These are phyloP conservation scores for Penicillium palitans DNA, from an alignment of 2,329 filamentous ascomycete species.

Conservation along the genomic window DNA sequence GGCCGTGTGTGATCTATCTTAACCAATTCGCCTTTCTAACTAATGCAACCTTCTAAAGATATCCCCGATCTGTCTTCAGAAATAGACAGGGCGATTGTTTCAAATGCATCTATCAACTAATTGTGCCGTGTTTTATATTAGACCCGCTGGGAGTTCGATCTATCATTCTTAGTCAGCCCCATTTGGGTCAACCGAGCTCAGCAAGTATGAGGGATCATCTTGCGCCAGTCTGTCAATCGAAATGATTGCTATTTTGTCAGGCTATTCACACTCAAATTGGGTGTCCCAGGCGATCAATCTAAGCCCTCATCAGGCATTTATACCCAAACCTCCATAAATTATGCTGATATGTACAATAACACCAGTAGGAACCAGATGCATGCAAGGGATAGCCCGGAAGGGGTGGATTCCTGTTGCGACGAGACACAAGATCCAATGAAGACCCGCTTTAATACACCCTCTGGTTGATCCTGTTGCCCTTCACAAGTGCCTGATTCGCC, in stretches of 20 bases:
- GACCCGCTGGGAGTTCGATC: constrained; percentile 6
- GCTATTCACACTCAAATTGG: not conserved
- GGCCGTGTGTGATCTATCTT: constrained; percentile 16
- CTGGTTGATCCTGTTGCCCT: constrained; percentile 32
- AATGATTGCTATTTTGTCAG: not conserved
- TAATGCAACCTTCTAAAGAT: constrained; percentile 15
- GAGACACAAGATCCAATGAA: constrained; percentile 30
- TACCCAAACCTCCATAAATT: constrained; percentile 19
- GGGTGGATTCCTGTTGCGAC: constrained; percentile 25
- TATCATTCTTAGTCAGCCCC: constrained; percentile 15
- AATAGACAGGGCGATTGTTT: not conserved
- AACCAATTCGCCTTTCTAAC: constrained; percentile 1
- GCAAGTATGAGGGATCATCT: constrained; percentile 10
- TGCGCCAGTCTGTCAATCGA: not conserved
- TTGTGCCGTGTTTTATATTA: constrained; percentile 6
- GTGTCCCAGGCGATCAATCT: not conserved
- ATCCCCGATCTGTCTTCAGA: not conserved
- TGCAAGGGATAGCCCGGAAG: constrained; percentile 24
- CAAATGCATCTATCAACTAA: constrained; percentile 15
- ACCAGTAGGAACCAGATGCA: constrained; percentile 20
- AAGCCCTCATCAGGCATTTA: constrained; percentile 25
- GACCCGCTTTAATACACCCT: constrained; percentile 26
- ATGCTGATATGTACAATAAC: constrained; percentile 13
- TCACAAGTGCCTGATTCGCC: constrained; percentile 25
- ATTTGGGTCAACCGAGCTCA: not conserved